These are phyloP conservation scores for Porogramme epimiltina DNA, from an alignment of 1,284 basidiomycete genomes.

Conservation along the genomic window DNA sequence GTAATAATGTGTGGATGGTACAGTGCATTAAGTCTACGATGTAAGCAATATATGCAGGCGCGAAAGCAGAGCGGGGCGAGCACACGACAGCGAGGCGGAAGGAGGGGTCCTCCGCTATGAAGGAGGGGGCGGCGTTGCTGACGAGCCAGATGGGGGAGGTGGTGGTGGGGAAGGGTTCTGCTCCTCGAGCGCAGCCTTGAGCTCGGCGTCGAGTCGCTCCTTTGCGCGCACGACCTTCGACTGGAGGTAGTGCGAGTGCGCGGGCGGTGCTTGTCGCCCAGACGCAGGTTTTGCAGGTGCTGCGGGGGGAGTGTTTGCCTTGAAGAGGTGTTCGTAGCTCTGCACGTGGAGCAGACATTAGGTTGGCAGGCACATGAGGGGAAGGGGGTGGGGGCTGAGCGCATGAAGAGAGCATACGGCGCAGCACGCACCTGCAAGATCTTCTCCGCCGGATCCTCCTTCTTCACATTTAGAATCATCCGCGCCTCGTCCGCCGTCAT, in stretches of 20 bases:
- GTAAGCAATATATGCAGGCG: slow-evolving; percentile 21
- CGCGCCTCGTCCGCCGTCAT: slow-evolving; percentile 98
- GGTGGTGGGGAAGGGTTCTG: slow-evolving; percentile 16
- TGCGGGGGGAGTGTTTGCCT: slow-evolving; percentile 78
- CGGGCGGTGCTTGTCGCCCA: slow-evolving; percentile 37
- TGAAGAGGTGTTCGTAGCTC: slow-evolving; percentile 94
- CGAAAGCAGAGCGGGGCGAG: slow-evolving; percentile 7
- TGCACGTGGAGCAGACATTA: slow-evolving; percentile 33
- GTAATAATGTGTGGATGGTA: slow-evolving; percentile 21
- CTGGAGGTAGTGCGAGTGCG: slow-evolving; percentile 89
- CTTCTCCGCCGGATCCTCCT: slow-evolving; percentile 68
- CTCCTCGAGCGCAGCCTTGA: slow-evolving; percentile 38
- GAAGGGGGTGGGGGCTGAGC: slow-evolving; percentile 12
- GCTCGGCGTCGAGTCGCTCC: slow-evolving; percentile 92
- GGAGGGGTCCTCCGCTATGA: slow-evolving; percentile 12
- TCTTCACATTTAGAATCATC: slow-evolving; percentile 91
- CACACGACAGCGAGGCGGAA: background rate
- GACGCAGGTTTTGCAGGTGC: slow-evolving; percentile 50
- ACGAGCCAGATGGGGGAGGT: slow-evolving; percentile 14
- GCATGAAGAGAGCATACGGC: slow-evolving; percentile 24
- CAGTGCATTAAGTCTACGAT: slow-evolving; percentile 23
- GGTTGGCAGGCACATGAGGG: background rate
- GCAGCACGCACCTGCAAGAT: slow-evolving; percentile 63
- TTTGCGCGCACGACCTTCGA: slow-evolving; percentile 95
- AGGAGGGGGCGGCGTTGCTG: slow-evolving; percentile 14